Evolutionary conservation across 805 yeast species (phyloP), one percentile per base, ranked within the genome.

Genomic region (Sugiyamaella qingdaonensis): DNA sequence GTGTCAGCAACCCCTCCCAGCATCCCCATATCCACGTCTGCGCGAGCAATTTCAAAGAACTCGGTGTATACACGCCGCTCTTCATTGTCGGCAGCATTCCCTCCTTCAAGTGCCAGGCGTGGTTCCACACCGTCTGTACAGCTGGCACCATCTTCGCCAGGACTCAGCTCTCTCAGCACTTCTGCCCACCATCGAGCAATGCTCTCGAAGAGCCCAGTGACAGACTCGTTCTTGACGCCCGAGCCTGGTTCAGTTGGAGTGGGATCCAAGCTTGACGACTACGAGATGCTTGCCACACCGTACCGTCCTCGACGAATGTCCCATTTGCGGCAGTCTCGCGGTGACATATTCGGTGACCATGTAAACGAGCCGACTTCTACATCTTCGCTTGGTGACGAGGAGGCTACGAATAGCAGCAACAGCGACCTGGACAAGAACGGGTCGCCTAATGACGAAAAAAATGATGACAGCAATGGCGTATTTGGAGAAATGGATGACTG

Each of bases 401-500:
- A 48, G 16, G 36, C 45, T 34, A 36, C 21, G 11, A 35, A 46
- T 39, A 27, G 33, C 29, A 27, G 41, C 48, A n/a, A 31, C 16
- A 31, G 49, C 35, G 46, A 43, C 45, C 24, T 42, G 48, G 33
- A 18, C 43, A 32, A 46, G 24, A 39, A 39, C 24, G 43, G 43
- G 13, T 39, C 43, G 43, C 43, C 43, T 16, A 39, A 42, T 24
- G 46, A 50, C 31, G 63, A 60, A 9, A 61, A 59, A 39, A 66
- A 64, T n/a, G 64, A 62, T 39, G 68, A 58, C 34, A 56, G 58
- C 31, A 57, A 58, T 10, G 68, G 64, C 2, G 69, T 68, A 8
- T 68, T 72, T 56, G 73, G 75, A n/a, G 69, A 68, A 31, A 68
- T 71, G 70, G 74, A 71, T 37, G 68, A 63, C 33, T 66, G 53